These are phyloP conservation scores for Carallia brachiata DNA, from an alignment of 345 rosid species.

Conservation along the genomic window DNA sequence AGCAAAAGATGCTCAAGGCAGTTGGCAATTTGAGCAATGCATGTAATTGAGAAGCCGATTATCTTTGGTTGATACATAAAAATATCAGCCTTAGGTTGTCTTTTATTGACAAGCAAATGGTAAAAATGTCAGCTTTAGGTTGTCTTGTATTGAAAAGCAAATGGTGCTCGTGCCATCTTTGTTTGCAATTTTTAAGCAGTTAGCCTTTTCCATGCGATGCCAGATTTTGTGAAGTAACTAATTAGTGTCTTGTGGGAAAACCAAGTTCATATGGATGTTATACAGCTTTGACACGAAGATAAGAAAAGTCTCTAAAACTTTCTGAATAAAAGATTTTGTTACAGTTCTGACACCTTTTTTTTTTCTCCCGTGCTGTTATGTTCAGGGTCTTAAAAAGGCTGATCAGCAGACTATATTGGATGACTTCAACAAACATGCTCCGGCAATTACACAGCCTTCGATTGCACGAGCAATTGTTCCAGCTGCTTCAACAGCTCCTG, in stretches of 20 bases:
- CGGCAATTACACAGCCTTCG: slow-evolving; percentile 41
- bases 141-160: too few relatives aligned
- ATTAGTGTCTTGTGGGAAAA: too few relatives aligned
- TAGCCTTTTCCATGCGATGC: too few relatives aligned
- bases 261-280: too few relatives aligned
- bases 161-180: too few relatives aligned
- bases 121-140: background rate
- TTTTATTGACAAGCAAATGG: too few relatives aligned
- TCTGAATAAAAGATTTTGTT: background rate
- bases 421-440: slow-evolving; percentile 86
- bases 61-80: background rate
- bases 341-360: background rate
- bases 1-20: background rate
- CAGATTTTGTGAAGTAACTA: background rate
- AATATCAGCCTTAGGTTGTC: background rate
- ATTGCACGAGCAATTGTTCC: slow-evolving; percentile 36
- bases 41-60: background rate
- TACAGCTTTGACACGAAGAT: too few relatives aligned
- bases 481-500: slow-evolving; percentile 39
- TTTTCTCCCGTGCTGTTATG: background rate
- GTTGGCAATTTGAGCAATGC: background rate
- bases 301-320: too few relatives aligned
- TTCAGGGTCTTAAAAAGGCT: slow-evolving; percentile 83
- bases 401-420: slow-evolving; percentile 88
- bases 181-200: too few relatives aligned